Conservation (phyloP, 176 grass and related monocot genomes). For the Canna indica region DNA sequence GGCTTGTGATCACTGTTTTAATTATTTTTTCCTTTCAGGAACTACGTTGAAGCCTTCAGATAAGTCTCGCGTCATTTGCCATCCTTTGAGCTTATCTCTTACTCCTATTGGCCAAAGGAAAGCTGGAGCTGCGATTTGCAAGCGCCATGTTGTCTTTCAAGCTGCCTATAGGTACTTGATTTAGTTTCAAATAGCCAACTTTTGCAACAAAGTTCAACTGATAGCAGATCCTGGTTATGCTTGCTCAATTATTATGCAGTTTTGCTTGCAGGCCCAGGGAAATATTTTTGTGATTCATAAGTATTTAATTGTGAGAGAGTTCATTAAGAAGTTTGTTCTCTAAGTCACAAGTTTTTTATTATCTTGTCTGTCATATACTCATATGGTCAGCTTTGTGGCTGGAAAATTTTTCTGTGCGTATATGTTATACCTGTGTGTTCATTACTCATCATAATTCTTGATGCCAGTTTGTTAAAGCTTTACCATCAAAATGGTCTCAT, state of each 20-base stretch:
- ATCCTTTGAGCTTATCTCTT: slow-evolving; percentile 1
- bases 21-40: background rate
- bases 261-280: too few species aligned
- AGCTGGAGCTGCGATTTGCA: background rate
- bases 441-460: too few species aligned
- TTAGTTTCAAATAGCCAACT: background rate
- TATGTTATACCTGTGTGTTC: too few species aligned
- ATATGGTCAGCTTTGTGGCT: background rate
- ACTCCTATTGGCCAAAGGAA: background rate
- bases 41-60: background rate
- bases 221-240: background rate
- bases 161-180: slow-evolving; percentile 5
- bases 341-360: too few species aligned
- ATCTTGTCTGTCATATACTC: too few species aligned
- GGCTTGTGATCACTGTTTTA: background rate
- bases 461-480: too few species aligned
- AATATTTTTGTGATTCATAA: too few species aligned
- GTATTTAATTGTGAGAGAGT: too few species aligned
- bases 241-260: background rate
- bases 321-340: too few species aligned
- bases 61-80: background rate
- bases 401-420: too few species aligned
- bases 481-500: too few species aligned
- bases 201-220: background rate
- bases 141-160: background rate